A percentile compares a stretch with the other conserved stretches of the same genome.
Conservation (phyloP, 495 filamentous ascomycete genomes). For the Podospora conica region DNA sequence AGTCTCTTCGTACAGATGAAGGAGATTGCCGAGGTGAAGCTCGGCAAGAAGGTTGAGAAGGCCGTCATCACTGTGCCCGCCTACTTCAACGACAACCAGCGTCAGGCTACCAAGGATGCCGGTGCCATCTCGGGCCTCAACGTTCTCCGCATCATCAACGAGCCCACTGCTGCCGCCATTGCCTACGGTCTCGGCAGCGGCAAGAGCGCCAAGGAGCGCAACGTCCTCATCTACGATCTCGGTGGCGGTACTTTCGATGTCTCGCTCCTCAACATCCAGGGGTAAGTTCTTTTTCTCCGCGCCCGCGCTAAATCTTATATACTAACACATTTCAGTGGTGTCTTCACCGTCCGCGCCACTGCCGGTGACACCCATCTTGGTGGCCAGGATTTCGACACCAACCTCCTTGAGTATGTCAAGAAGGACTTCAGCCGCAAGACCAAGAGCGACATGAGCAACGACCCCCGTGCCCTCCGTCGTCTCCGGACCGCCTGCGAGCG, state of each 20-base stretch:
- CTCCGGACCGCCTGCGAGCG: constrained; percentile 98
- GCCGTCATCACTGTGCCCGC: constrained; percentile 97
- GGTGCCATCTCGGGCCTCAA: constrained; percentile 96
- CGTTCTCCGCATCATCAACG: constrained; percentile 99
- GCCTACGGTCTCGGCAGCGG: constrained; percentile 91
- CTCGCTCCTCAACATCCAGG: constrained; percentile 94
- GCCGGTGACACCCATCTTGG: constrained; percentile 97
- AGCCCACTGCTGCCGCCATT: constrained; percentile 94
- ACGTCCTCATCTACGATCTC: constrained; percentile 98
- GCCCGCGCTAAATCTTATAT: too few relatives aligned
- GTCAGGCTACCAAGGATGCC: constrained; percentile 98
- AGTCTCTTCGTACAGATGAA: constrained; percentile 61
- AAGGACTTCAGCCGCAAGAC: constrained; percentile 89
- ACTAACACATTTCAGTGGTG: too few relatives aligned
- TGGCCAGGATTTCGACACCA: constrained; percentile 99
- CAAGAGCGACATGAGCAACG: constrained; percentile 75
- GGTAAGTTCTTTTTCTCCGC: constrained; percentile 23
- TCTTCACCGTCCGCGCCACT: constrained; percentile 98
- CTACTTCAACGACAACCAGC: constrained; percentile 99
- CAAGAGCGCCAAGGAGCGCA: constrained; percentile 94
- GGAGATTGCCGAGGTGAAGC: constrained; percentile 94
- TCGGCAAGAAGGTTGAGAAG: constrained; percentile 95
- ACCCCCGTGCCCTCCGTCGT: constrained; percentile 94
- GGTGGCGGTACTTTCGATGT: constrained; percentile 99
- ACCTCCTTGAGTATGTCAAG: constrained; percentile 92